Evolutionary conservation across 2,329 filamentous ascomycete species (phyloP), one percentile per base, ranked within the genome.

Genomic region (Clonostachys rosea): DNA sequence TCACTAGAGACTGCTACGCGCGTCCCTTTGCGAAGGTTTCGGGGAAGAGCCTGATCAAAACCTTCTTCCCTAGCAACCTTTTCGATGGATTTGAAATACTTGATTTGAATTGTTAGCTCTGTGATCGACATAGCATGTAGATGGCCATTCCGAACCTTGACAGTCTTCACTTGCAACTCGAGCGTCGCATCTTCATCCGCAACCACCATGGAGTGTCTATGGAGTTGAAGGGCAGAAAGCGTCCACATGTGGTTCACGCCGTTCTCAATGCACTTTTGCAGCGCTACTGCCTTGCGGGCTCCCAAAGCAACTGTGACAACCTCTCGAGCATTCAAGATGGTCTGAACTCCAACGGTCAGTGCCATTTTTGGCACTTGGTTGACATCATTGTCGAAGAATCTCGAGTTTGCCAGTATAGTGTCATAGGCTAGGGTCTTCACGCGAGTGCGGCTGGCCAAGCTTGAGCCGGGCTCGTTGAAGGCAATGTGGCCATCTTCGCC

Each of bases 181-280:
- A 86, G 69, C 2, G 85, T 89, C 14, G 85, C 84, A 59, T 92
- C 88, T 57, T 92, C 87, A 57, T 95, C 89, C 41, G 87, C 87
- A 10, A 92, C 87, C 54, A 94, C 83, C 75, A 94, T 83, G 46
- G 89, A 84, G 58, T 91, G 86, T 5, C 83, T 85, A 63, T 94
- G 89, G 52, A 92, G 71, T 63, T 95, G 89, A 40, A 95, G 74
- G 47, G 82, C 83, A 8, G 88, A 92, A 7, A 94, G 76, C 1
- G 89, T 92, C 89, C 89, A 95, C 87, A 92, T 92, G 69, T 94
- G 89, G 64, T 91, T 92, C 51, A 95, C 80, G 33, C 86, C 86
- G 47, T 86, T 84, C 65, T 95, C 89, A 52, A 95, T 81, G 55
- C 87, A 91, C 58, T 82, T 86, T 64, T 91, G 86, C 52, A 95